Evolutionary conservation across 2,329 filamentous ascomycete species (phyloP).

Genomic region (Ophiosphaerella korrae): DNA sequence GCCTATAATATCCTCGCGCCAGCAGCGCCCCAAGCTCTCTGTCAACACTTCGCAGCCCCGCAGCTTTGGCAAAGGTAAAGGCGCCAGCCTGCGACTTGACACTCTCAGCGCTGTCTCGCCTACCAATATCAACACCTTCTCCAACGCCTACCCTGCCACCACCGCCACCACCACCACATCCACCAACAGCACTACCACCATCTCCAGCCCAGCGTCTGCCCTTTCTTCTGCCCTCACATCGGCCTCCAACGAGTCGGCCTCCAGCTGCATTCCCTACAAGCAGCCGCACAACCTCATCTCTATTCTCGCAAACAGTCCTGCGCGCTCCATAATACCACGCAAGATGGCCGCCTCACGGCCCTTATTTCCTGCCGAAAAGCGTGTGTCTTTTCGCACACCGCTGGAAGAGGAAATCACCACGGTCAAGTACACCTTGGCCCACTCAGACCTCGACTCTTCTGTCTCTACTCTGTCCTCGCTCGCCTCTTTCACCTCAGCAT

Average conservation of each 20-base stretch:
- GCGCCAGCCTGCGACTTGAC: conserved; percentile 58
- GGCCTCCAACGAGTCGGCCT: conserved; percentile 47
- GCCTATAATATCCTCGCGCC: conserved; percentile 47
- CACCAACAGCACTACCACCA: conserved; percentile 44
- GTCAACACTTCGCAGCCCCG: conserved; percentile 60
- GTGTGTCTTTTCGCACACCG: conserved; percentile 61
- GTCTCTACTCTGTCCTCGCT: conserved; percentile 38
- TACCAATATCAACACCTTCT: conserved; percentile 65
- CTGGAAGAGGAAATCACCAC: conserved; percentile 65
- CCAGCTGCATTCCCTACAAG: conserved; percentile 51
- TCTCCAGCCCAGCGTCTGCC: conserved; percentile 44
- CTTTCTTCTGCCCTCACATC: conserved; percentile 49
- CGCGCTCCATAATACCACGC: conserved; percentile 42
- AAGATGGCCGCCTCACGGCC: conserved; percentile 50
- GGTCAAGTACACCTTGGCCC: conserved; percentile 59
- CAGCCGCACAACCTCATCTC: conserved; percentile 53
- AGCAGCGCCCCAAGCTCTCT: conserved; percentile 62
- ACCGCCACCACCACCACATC: conserved; percentile 35
- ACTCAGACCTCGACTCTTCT: conserved; percentile 60
- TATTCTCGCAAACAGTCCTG: conserved; percentile 54
- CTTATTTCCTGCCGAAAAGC: conserved; percentile 62
- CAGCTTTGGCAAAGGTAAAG: conserved; percentile 61
- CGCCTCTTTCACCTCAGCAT: conserved; percentile 14
- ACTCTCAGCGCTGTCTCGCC: conserved; percentile 63
- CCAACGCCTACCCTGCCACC: conserved; percentile 57